These are phyloP conservation scores for Hypoxylon sp. DNA, from an alignment of 2,329 filamentous ascomycete species.

Conservation along the genomic window DNA sequence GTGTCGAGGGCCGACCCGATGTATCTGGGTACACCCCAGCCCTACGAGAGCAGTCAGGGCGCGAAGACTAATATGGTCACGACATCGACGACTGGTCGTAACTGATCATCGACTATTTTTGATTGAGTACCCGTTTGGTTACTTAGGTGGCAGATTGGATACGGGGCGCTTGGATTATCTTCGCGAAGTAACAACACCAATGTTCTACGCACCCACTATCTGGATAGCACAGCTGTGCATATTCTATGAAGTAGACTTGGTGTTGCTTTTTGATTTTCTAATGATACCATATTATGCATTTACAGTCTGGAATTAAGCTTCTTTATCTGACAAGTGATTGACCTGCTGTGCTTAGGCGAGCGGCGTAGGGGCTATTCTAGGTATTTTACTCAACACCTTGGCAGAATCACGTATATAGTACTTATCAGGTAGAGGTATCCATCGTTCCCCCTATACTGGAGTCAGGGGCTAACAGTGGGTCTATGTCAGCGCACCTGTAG, in stretches of 20 bases:
- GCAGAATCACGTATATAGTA: not conserved
- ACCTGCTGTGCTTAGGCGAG: not conserved
- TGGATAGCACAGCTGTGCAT: not conserved
- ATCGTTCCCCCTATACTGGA: not conserved
- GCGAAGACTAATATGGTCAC: constrained; percentile 12
- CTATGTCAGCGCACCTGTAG: not conserved
- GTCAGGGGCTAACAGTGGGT: not conserved
- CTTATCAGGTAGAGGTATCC: too few relatives aligned
- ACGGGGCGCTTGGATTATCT: not conserved
- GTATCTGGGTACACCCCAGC: constrained; percentile 34
- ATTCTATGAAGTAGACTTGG: not conserved
- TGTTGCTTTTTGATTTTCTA: not conserved
- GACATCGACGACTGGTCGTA: not conserved
- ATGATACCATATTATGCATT: not conserved
- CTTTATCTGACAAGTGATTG: not conserved
- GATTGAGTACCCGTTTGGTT: not conserved
- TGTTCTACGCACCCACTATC: not conserved
- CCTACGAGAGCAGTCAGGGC: constrained; percentile 10
- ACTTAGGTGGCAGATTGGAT: not conserved
- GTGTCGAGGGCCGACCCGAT: constrained; percentile 32
- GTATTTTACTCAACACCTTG: not conserved
- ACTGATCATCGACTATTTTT: not conserved
- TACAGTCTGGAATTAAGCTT: not conserved
- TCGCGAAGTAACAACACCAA: not conserved
- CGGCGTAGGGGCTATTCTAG: not conserved